phyloP scores from a whole-genome alignment of 1,139 yeast species.

The Candida sp. region DNA sequence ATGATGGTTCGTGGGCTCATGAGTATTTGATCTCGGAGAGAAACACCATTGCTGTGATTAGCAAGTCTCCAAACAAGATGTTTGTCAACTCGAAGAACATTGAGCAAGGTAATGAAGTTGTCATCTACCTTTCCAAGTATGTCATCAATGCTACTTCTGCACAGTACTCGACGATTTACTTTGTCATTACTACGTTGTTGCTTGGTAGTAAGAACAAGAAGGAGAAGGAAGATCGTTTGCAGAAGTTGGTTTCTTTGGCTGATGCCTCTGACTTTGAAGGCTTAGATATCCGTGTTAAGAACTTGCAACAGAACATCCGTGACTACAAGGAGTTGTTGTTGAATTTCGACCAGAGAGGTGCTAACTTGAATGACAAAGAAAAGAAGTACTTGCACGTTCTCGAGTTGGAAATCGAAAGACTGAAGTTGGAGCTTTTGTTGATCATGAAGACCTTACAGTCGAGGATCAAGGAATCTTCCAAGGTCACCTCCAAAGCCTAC shows the following conservation, averaged over 20 bases:
- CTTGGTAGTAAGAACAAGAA: conserved; percentile 68
- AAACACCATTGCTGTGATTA: conserved; percentile 64
- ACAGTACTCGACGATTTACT: conserved; percentile 73
- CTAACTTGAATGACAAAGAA: conserved; percentile 26
- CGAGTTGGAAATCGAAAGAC: conserved; percentile 61
- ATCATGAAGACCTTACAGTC: conserved; percentile 68
- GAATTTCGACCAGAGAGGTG: conserved; percentile 38
- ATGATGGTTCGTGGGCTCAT: conserved; percentile 64
- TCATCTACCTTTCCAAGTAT: conserved; percentile 70
- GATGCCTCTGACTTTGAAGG: conserved; percentile 67
- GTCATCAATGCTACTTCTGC: conserved; percentile 72
- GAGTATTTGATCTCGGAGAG: conserved; percentile 57
- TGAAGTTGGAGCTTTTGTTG: conserved; percentile 61
- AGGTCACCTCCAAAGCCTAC: conserved; percentile 33
- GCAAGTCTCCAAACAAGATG: conserved; percentile 69
- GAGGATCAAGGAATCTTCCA: conserved; percentile 33
- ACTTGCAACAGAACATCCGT: conserved; percentile 60
- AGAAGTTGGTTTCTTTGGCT: conserved; percentile 68
- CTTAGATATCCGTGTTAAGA: conserved; percentile 54
- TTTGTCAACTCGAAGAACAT: conserved; percentile 29
- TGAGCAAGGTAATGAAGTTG: conserved; percentile 32
- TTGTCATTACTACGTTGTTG: conserved; percentile 66
- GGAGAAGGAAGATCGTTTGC: conserved; percentile 59
- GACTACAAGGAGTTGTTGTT: conserved; percentile 48
- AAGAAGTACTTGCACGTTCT: conserved; percentile 38